Base-by-base conservation (phyloP, 31 red algal species). In the Pterothamnion heteromorphum region DNA sequence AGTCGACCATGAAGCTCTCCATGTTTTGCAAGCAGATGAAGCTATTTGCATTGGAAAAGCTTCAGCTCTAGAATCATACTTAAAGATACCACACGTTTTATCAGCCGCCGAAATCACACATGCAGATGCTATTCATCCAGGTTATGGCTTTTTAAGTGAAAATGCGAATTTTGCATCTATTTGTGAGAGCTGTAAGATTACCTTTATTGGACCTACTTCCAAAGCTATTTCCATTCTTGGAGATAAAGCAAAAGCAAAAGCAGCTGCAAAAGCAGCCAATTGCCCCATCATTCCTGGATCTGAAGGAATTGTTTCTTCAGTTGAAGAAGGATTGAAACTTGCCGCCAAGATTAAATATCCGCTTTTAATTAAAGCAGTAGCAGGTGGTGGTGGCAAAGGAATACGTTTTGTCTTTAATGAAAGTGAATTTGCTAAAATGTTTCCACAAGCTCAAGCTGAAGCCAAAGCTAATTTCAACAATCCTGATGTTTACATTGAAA, bases 131-230 rank as follows among this genome's bases (percentile, higher is more conserved):
- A 93, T 99, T 35, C 96, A 99, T 86, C 98, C 98, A 3, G 98
- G 98, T 28, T 99, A 96, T 85, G 98, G 98, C 43, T 99, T 99
- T 92, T 90, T 99, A 43, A 94, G 92, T 36, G 97, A 99, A 92
- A 99, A 99, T 92, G 94, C 96, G 22, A 89, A 95, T 30, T 95
- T 97, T 94, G 92, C 94, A 26, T 92, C 95, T 35, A 95, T 94
- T 82, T 94, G 92, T 57, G 36, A 87, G 44, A 84, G 31, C 5
- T 86, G 86, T 57, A 92, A 92, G 36, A 91, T 97, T 80, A 93
- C 88, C 26, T 97, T 95, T 93, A 90, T 97, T 30, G 97, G 97
- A 36, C 97, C 97, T 0, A 51, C 80, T 18, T 31, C 93, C 1
- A 80, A 94, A 36, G 89, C 89, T 41, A 99, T 99, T 90, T 57